Evolutionary conservation across 2,329 filamentous ascomycete species (phyloP).

Genomic region (Bipolaris sorokiniana): DNA sequence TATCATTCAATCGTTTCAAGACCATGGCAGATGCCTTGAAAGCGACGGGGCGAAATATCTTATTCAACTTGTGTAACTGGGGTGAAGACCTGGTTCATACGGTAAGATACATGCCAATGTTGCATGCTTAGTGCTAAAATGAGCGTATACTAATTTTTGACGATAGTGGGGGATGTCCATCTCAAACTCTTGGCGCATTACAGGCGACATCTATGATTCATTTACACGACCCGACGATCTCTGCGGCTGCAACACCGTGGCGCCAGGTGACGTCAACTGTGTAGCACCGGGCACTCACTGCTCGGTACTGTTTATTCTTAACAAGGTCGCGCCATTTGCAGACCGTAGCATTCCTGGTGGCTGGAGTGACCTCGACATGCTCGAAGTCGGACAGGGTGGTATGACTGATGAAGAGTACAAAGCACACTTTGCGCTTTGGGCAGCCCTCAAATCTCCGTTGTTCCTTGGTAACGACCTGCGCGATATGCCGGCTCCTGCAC

Average conservation of each 20-base stretch:
- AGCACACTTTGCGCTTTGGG: slow-evolving; percentile 51
- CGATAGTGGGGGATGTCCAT: slow-evolving; percentile 44
- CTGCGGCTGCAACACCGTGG: slow-evolving; percentile 34
- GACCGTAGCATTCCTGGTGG: slow-evolving; percentile 38
- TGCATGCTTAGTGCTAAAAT: background rate
- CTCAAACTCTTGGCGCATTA: slow-evolving; percentile 45
- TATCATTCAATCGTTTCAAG: slow-evolving; percentile 38
- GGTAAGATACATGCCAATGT: slow-evolving; percentile 4
- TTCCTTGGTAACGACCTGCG: slow-evolving; percentile 53
- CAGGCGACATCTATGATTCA: slow-evolving; percentile 40
- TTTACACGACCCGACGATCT: slow-evolving; percentile 38
- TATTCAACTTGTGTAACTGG: slow-evolving; percentile 47
- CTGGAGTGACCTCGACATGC: slow-evolving; percentile 43
- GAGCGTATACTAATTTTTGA: slow-evolving; percentile 3
- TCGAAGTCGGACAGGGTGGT: slow-evolving; percentile 39
- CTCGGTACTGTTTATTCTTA: slow-evolving; percentile 38
- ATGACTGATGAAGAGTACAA: slow-evolving; percentile 44
- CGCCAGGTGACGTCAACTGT: slow-evolving; percentile 33
- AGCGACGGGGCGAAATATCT: slow-evolving; percentile 32
- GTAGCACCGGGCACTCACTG: slow-evolving; percentile 37
- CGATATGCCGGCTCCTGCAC: slow-evolving; percentile 47
- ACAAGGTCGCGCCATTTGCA: slow-evolving; percentile 37
- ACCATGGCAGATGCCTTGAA: slow-evolving; percentile 35
- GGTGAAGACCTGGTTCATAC: slow-evolving; percentile 41
- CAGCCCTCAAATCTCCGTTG: slow-evolving; percentile 51